phyloP scores from a whole-genome alignment of 306 rosid species.

The Vicia faba region DNA sequence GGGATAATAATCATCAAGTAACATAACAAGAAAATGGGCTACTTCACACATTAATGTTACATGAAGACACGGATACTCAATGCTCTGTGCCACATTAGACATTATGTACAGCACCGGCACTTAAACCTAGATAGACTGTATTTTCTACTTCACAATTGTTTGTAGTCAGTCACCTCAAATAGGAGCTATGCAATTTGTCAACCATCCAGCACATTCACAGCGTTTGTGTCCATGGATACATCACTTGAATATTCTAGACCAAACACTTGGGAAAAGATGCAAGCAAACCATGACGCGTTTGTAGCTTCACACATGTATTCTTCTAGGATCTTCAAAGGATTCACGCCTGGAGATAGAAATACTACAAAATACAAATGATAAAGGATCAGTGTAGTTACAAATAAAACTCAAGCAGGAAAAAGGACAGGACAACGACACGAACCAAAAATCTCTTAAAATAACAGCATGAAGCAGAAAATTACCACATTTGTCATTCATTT shows the following conservation, averaged over 20 bases:
- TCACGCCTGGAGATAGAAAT: conserved; percentile 50
- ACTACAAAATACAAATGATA: conserved; percentile 37
- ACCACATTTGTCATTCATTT: conserved; percentile 72
- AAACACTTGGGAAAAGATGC: conserved; percentile 41
- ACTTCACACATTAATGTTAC: conserved; percentile 64
- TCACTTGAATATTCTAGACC: conserved; percentile 47
- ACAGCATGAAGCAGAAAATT: conserved; percentile 33
- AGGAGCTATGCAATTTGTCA: conserved; percentile 51
- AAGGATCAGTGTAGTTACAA: conserved; percentile 28
- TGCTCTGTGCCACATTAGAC: conserved; percentile 56
- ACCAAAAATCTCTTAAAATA: neutral
- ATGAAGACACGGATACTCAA: conserved; percentile 59
- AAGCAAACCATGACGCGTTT: conserved; percentile 43
- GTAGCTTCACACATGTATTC: conserved; percentile 51
- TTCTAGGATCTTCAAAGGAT: conserved; percentile 32
- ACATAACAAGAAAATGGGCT: conserved; percentile 39
- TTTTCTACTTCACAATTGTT: conserved; percentile 53
- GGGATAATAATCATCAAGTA: conserved; percentile 42
- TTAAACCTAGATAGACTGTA: conserved; percentile 59
- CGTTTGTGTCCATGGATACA: conserved; percentile 43
- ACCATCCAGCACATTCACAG: conserved; percentile 44
- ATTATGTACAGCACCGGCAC: conserved; percentile 74
- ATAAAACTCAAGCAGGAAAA: conserved; percentile 24
- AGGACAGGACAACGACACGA: neutral
- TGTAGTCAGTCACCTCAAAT: conserved; percentile 70